Percentiles rank a stretch among this genome's conserved stretches.
phyloP scores from a whole-genome alignment of 345 rosid species.

The Acer saccharum region DNA sequence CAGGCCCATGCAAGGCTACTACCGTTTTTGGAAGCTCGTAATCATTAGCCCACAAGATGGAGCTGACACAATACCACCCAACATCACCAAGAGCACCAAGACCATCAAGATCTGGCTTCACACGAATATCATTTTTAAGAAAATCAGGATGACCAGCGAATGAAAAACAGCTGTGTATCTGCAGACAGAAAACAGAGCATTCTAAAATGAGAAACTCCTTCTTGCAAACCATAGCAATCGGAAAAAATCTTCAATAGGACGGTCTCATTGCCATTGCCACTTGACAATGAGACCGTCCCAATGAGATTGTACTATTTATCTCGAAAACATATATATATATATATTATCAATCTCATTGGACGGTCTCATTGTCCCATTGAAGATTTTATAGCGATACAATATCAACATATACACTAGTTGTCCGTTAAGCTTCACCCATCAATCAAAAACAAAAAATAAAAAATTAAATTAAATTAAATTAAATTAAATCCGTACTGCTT shows the following conservation, averaged over 20 bases:
- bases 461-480: no score
- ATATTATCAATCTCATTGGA: neutral
- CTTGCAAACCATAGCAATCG: neutral
- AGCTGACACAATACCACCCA: conserved; percentile 83
- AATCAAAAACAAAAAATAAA: neutral
- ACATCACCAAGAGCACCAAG: conserved; percentile 87
- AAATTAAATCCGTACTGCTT: conserved; percentile 32
- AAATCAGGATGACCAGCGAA: conserved; percentile 51
- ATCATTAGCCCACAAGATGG: conserved; percentile 55
- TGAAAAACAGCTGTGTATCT: conserved; percentile 67
- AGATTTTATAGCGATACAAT: no score
- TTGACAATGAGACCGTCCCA: no score
- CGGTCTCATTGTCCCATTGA: no score
- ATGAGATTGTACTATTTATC: no score
- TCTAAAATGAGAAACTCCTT: neutral
- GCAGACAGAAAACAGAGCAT: conserved; percentile 12
- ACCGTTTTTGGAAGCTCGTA: conserved; percentile 68
- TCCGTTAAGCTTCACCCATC: neutral
- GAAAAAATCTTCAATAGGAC: neutral
- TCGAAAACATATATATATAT: neutral
- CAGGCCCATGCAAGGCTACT: conserved; percentile 46
- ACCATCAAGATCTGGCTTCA: conserved; percentile 79
- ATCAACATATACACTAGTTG: neutral
- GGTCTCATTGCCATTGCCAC: no score
- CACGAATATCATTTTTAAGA: conserved; percentile 69